Evolutionary conservation across 192 early-diverging fungal species (phyloP), one percentile per base, ranked within the genome.

Genomic region (Backusella tarrabulga): DNA sequence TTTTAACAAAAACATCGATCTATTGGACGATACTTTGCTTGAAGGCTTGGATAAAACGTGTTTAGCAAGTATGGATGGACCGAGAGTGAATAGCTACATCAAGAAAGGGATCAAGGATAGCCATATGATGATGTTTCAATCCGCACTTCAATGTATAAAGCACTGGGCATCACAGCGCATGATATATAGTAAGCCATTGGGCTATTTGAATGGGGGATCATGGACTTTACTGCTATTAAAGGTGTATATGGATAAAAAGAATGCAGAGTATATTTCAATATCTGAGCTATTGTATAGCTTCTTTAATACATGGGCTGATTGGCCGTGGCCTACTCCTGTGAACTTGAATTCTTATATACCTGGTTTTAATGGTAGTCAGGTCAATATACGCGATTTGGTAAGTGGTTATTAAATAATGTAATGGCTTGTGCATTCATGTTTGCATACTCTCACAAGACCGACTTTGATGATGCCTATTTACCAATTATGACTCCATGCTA

Each of bases 401-500:
- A 29, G 56, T 21, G 12, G 4, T 9, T 69, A n/a, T 4, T 6
- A 50, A 7, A n/a, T 21, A 17, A 9, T 70, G 29, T 4, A 41
- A 6, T 34, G 12, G 23, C 34, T 34, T 26, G 34, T 29, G 7
- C 21, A 42, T 12, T 40, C 67, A 26, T 54, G 6, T 35, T 17
- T 69, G 12, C 17, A 4, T 8, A 7, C 17, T 17, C 6, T 40
- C 35, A 38, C 19, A 32, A 40, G 74, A n/a, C 46, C 23, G 73
- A 75, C 36, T 82, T 78, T 40, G 42, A 72, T 9, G 34, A 72
- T 14, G 71, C 73, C 6, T 4, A 75, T 21, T 76, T 82, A 74
- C 73, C 80, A 1, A 82, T 82, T 21, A 17, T 82, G 4, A 76
- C 80, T 9, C 80, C 80, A 5, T 82, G 80, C 72, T 75, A 75